A percentile compares a stretch with the other conserved stretches of the same genome.
These are phyloP conservation scores for Mycena venus DNA, from an alignment of 768 basidiomycete genomes.

Conservation along the genomic window DNA sequence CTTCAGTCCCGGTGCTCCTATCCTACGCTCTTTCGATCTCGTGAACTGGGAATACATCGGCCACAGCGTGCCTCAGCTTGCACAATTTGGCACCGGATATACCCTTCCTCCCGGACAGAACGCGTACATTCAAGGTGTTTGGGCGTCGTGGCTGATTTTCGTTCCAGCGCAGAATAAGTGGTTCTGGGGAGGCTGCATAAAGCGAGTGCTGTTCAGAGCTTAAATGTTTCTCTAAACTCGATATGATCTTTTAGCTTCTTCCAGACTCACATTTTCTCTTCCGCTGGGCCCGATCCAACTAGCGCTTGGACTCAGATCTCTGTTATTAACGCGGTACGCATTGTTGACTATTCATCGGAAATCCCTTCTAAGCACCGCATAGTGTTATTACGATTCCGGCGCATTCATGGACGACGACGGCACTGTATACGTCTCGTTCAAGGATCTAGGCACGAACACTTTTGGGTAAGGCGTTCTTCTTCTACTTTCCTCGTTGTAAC, in stretches of 20 bases:
- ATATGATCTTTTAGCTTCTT: constrained; percentile 22
- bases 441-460: constrained; percentile 17
- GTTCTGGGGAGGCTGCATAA: constrained; percentile 35
- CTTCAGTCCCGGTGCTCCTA: constrained; percentile 34
- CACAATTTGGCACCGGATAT: constrained; percentile 28
- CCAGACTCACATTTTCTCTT: constrained; percentile 31
- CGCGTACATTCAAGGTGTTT: constrained; percentile 34
- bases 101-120: constrained; percentile 32
- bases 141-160: constrained; percentile 35
- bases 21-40: constrained; percentile 36
- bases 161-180: constrained; percentile 26
- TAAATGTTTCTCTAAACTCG: neutral
- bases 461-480: neutral
- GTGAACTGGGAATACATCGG: constrained; percentile 37
- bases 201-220: neutral
- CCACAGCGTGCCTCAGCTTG: constrained; percentile 33
- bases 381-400: constrained; percentile 35
- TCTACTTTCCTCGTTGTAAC: neutral
- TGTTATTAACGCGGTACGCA: constrained; percentile 18
- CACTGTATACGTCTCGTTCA: constrained; percentile 33
- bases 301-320: constrained; percentile 31
- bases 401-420: constrained; percentile 34
- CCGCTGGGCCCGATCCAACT: constrained; percentile 20
- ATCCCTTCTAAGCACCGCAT: neutral
- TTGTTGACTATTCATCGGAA: neutral